Percentiles rank a stretch among this genome's conserved stretches.
Evolutionary conservation across 2,329 filamentous ascomycete species (phyloP).

Genomic region (Penicillium vulpinum): DNA sequence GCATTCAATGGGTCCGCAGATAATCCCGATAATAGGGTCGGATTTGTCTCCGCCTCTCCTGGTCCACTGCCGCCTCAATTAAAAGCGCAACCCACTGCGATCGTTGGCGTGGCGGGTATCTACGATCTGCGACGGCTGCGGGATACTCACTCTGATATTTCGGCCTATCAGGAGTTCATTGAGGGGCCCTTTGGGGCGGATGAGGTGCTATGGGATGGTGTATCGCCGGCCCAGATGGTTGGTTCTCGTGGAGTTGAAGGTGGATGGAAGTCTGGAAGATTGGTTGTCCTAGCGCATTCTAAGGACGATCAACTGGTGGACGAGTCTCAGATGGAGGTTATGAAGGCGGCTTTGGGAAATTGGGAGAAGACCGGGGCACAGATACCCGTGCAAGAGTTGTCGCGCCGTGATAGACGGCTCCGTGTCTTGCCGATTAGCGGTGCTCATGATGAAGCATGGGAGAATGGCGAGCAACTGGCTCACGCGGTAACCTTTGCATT

Average conservation of each 20-base stretch:
- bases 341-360: slow-evolving; percentile 54
- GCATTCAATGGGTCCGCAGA: slow-evolving; percentile 3
- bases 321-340: slow-evolving; percentile 36
- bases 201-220: slow-evolving; percentile 39
- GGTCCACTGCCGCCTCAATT: slow-evolving; percentile 13
- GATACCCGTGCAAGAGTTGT: slow-evolving; percentile 8
- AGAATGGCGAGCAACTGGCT: slow-evolving; percentile 42
- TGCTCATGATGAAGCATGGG: slow-evolving; percentile 46
- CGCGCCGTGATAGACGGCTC: slow-evolving; percentile 41
- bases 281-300: slow-evolving; percentile 45
- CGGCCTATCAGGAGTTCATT: slow-evolving; percentile 42
- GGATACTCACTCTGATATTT: slow-evolving; percentile 32
- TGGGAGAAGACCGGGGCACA: slow-evolving; percentile 37
- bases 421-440: slow-evolving; percentile 41
- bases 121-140: slow-evolving; percentile 45
- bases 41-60: slow-evolving; percentile 14
- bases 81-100: slow-evolving; percentile 34
- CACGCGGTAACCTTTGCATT: slow-evolving; percentile 37
- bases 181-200: slow-evolving; percentile 46
- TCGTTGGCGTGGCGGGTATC: slow-evolving; percentile 48
- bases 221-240: slow-evolving; percentile 40
- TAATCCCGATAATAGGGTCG: slow-evolving; percentile 5
- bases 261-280: slow-evolving; percentile 36
- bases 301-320: slow-evolving; percentile 46
- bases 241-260: slow-evolving; percentile 32